Base-by-base conservation (phyloP, 2,329 filamentous ascomycete species). In the Colletotrichum sublineola region DNA sequence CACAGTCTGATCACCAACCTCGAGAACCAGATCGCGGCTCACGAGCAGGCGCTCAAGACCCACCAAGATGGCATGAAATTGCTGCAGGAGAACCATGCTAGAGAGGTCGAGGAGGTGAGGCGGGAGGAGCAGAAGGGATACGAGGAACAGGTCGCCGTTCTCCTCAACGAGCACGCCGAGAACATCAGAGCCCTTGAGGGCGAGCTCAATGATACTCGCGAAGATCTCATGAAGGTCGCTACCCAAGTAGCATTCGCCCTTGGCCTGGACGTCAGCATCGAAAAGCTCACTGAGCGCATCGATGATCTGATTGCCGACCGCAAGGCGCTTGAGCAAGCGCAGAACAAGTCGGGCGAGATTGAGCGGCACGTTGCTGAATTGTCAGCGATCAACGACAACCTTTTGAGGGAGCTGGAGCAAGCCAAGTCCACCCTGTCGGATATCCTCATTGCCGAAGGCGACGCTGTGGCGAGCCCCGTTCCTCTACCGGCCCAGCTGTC, bases 211-310 rank as follows among this genome's bases (percentile, higher is more conserved):
- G 88, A 91, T 71, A 90, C 91, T n/a, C 88, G 90, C 42, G 88
- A 93, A 64, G 89, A 92, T 68, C 83, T 94, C 55, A 86, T 87
- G 77, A 90, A 89, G 77, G 85, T 93, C 55, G 90, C 92, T 24
- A 87, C 87, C 2, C 89, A 91, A 76, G 89, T 94, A 63, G 84
- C 90, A 68, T 84, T 86, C 79, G 85, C 90, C 55, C 81, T 91
- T 73, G 84, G 91, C 18, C 78, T 93, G 18, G 88, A 93, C 31
- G 88, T 91, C 56, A 91, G 90, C 77, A 86, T 92, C n/a, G 90
- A 92, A 69, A 90, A 91, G 80, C 84, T 95, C 24, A 86, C 88
- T 5, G 88, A 91, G 69, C 87, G 89, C 63, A 91, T 92, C 73
- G 83, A 87, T 11, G 83, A 87, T 38, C 83, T 93, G 33, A 81